Conservation (phyloP, 164 flowering plant species). For the Magnolia sinica region DNA sequence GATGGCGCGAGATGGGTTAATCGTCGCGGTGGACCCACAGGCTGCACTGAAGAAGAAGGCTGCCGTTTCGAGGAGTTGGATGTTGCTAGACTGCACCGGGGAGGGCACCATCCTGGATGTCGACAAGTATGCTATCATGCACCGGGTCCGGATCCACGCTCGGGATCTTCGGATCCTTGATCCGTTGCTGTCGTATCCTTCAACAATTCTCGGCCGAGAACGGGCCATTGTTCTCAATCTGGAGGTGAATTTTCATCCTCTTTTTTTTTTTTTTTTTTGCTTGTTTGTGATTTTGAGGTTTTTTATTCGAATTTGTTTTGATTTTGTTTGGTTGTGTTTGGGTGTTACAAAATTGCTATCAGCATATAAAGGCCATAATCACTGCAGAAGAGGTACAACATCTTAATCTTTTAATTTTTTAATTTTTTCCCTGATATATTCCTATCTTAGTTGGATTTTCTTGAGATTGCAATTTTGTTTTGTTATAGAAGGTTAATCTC, state of each 20-base stretch:
- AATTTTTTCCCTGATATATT: not conserved
- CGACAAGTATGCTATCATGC: conserved; percentile 89
- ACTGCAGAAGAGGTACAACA: conserved; percentile 81
- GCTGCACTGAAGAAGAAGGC: conserved; percentile 53
- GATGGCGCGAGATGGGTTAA: conserved; percentile 50
- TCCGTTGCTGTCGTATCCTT: conserved; percentile 86
- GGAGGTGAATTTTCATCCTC: conserved; percentile 46
- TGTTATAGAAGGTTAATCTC: too few species aligned
- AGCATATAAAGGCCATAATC: conserved; percentile 94
- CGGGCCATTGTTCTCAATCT: conserved; percentile 82
- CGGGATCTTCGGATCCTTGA: conserved; percentile 92
- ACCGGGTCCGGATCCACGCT: conserved; percentile 80
- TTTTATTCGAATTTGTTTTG: not conserved
- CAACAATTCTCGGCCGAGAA: conserved; percentile 85
- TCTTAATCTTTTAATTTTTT: not conserved
- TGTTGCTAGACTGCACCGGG: conserved; percentile 56
- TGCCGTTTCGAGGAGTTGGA: conserved; percentile 69
- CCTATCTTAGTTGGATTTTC: not conserved
- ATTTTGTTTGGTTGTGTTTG: not conserved
- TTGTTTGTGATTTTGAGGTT: not conserved
- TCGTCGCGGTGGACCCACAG: conserved; percentile 44
- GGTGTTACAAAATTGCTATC: conserved; percentile 14
- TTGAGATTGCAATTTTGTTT: not conserved
- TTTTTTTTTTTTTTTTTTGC: not conserved
- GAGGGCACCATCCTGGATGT: conserved; percentile 57